A percentile compares a stretch with the other conserved stretches of the same genome.
These are phyloP conservation scores for Aschersonia sp. DNA, from an alignment of 2,329 filamentous ascomycete species.

Conservation along the genomic window DNA sequence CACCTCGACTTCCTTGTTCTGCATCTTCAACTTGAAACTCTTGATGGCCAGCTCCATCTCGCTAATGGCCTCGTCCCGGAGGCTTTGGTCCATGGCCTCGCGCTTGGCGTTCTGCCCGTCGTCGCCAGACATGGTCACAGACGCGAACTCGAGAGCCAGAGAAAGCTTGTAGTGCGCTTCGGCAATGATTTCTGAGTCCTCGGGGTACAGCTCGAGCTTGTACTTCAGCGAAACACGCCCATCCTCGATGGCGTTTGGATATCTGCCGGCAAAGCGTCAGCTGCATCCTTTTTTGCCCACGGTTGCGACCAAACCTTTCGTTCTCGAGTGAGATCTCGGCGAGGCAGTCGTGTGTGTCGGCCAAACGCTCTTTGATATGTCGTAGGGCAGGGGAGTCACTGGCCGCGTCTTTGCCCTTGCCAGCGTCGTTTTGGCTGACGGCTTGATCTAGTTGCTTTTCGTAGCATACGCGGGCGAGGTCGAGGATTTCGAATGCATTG, in stretches of 20 bases:
- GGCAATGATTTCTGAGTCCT: slow-evolving; percentile 73
- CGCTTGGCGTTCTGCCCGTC: slow-evolving; percentile 30
- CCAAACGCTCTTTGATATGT: slow-evolving; percentile 70
- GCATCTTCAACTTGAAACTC: slow-evolving; percentile 56
- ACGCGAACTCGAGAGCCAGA: slow-evolving; percentile 85
- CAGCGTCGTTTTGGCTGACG: slow-evolving; percentile 16
- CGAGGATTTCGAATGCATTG: slow-evolving; percentile 71
- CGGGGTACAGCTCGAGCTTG: slow-evolving; percentile 64
- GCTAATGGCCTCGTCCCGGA: slow-evolving; percentile 55
- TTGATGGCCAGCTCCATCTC: slow-evolving; percentile 63
- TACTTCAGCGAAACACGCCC: slow-evolving; percentile 62
- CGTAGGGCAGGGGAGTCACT: slow-evolving; percentile 27
- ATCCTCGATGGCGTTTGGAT: slow-evolving; percentile 75
- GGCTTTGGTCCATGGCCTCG: slow-evolving; percentile 46
- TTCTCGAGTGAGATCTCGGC: slow-evolving; percentile 96
- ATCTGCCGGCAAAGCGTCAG: slow-evolving; percentile 29
- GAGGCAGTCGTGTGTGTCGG: slow-evolving; percentile 86
- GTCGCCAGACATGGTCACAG: slow-evolving; percentile 48
- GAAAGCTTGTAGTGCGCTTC: slow-evolving; percentile 96
- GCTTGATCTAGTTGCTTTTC: slow-evolving; percentile 34
- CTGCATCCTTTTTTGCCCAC: neutral
- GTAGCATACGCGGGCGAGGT: slow-evolving; percentile 58
- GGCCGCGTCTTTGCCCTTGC: slow-evolving; percentile 27
- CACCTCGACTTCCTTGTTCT: slow-evolving; percentile 54
- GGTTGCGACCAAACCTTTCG: slow-evolving; percentile 45